phyloP scores from a whole-genome alignment of 2,329 filamentous ascomycete species.

The Venturia pyrina region DNA sequence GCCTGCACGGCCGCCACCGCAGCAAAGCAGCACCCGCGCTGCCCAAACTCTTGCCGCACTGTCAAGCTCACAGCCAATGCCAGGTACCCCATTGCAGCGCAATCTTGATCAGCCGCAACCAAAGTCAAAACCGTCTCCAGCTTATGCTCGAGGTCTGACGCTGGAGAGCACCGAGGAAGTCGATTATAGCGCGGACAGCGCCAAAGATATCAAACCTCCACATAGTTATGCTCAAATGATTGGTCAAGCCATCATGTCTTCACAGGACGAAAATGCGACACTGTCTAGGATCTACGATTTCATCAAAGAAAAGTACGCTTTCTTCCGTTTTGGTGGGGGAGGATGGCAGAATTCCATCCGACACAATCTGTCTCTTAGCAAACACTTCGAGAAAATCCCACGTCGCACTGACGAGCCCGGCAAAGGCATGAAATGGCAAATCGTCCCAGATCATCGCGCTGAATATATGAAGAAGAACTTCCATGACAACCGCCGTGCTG shows the following conservation, averaged over 20 bases:
- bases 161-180: conserved; percentile 48
- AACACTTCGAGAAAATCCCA: conserved; percentile 87
- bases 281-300: conserved; percentile 88
- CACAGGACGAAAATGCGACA: conserved; percentile 78
- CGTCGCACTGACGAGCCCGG: conserved; percentile 89
- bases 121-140: conserved; percentile 36
- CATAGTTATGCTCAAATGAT: conserved; percentile 97
- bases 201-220: conserved; percentile 86
- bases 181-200: conserved; percentile 71
- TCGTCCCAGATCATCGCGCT: conserved; percentile 71
- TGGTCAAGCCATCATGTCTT: conserved; percentile 86
- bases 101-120: conserved; percentile 22
- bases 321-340: conserved; percentile 74
- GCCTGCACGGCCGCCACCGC: conserved; percentile 16
- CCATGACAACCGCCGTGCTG: conserved; percentile 32
- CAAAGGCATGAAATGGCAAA: conserved; percentile 99
- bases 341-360: conserved; percentile 97
- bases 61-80: conserved; percentile 15
- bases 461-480: conserved; percentile 70
- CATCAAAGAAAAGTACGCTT: conserved; percentile 85
- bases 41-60: conserved; percentile 20
- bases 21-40: conserved; percentile 16
- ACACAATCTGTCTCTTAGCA: conserved; percentile 91
- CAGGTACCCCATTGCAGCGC: conserved; percentile 23
- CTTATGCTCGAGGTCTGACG: conserved; percentile 40